Evolutionary conservation across 2,329 filamentous ascomycete species (phyloP), one percentile per base, ranked within the genome.

Genomic region (Fusarium pseudograminearum): DNA sequence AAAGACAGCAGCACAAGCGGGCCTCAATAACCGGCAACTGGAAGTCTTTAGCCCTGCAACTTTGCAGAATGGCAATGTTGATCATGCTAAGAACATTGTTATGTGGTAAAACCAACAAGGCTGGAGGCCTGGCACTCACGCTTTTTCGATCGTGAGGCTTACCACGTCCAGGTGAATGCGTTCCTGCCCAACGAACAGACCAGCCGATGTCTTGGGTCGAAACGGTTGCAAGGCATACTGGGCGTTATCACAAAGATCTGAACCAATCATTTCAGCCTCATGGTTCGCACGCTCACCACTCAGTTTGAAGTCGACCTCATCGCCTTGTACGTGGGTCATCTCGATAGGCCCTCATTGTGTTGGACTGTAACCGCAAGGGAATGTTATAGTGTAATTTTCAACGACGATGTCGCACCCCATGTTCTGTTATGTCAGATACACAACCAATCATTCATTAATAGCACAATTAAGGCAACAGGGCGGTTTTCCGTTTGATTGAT

Each of bases 201-300:
- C 26, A 36, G 33, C 41, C 38, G 8, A 34, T 28, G 38, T 38
- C 22, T 58, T 64, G 63, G 63, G 68, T 60, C 33, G 50, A 55
- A 58, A 55, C 47, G 20, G 45, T 42, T 45, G 46, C 34, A 52
- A 67, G 56, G 36, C 51, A 46, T 44, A 61, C 22, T 50, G 30
- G 33, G 15, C 22, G 64, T 55, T 64, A 54, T 55, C 38, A 28
- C 36, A 48, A 42, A 47, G 30, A 41, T 30, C 20, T 41, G 41
- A 56, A 48, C 72, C 71, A 73, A 71, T 67, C 72, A 50, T 71
- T 55, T 60, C 34, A 54, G 46, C 57, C 45, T 48, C 51, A 34
- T 61, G 61, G 62, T 69, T 65, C 64, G 69, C 69, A 58, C 30
- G 57, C 50, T 42, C 40, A 47, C 41, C 58, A 60, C 47, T 68